phyloP scores from a whole-genome alignment of 2,329 filamentous ascomycete genomes.

The Saccharata proteae region DNA sequence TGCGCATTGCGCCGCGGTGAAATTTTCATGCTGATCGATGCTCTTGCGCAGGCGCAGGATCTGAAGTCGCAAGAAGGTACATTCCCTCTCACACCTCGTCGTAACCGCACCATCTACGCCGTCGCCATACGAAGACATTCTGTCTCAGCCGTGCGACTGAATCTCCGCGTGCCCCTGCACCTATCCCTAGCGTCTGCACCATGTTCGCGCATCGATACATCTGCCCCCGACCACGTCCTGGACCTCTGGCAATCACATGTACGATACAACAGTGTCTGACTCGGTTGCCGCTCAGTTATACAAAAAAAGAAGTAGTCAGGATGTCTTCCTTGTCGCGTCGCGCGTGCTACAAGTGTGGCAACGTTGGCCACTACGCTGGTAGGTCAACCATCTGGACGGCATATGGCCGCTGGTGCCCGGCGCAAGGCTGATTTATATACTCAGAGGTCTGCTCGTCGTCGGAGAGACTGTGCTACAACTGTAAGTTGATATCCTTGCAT shows the following conservation, averaged over 20 bases:
- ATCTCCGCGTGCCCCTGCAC: conserved; percentile 9
- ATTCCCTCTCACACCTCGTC: neutral
- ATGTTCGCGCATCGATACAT: conserved; percentile 10
- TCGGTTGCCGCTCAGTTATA: conserved; percentile 12
- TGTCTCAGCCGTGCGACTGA: too few species aligned
- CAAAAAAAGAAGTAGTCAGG: conserved; percentile 17
- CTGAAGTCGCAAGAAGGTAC: conserved; percentile 20
- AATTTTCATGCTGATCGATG: conserved; percentile 18
- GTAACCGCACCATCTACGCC: conserved; percentile 1
- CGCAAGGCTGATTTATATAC: conserved; percentile 14
- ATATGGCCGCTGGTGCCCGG: conserved; percentile 11
- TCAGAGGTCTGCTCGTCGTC: conserved; percentile 91
- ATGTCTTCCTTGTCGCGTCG: conserved; percentile 43
- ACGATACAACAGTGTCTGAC: conserved; percentile 11
- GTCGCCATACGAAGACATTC: too few species aligned
- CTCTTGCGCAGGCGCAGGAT: conserved; percentile 20
- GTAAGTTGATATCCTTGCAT: conserved; percentile 40
- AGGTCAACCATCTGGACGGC: conserved; percentile 16
- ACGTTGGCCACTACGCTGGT: conserved; percentile 42
- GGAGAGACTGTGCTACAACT: conserved; percentile 99
- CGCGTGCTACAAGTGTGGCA: conserved; percentile 43
- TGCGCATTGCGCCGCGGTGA: neutral
- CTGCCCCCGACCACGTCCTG: conserved; percentile 5
- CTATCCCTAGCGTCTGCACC: neutral
- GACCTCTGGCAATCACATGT: conserved; percentile 14